Evolutionary conservation across 495 filamentous ascomycete genomes (phyloP), one percentile per base, ranked within the genome.

Genomic region (Xylona heveae): DNA sequence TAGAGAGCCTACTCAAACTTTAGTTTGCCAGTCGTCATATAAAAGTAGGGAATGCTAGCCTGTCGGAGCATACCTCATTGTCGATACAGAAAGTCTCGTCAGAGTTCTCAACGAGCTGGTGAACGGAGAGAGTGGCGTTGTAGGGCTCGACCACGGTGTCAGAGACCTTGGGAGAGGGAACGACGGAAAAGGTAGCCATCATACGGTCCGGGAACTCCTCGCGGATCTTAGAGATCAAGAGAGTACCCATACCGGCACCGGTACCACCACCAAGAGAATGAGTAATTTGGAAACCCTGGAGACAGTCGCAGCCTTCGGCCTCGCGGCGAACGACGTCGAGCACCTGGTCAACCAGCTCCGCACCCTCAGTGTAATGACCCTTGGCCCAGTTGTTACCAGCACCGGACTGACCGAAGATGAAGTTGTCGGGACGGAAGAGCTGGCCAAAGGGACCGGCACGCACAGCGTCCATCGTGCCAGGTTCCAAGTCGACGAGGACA

Each of bases 21-120:
- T 53, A 48, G 35, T 38, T 3, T 28, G 31, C 22, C 38, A 6
- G 26, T 28, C 24, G 6, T 30, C 5, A 14, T 12, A 14, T 24
- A n/a, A 1, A 5, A 15, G 6, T 20, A 41, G 2, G 13, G 13
- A 19, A 28, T 18, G 19, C 8, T 24, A 14, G 19, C n/a, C 3
- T 19, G 3, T 16, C 5, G n/a, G 9, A 14, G 39, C 62, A 40
- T 51, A 73, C 69, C 76, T 99, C 90, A 68, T 99, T 99, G 55
- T 99, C 88, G 56, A 99, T 99, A 69, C 88, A 99, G 78, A 99
- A 99, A 55, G 88, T 99, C 79, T 95, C 88, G 53, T 99, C 88
- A 31, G 90, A 95, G 74, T 99, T 93, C 74, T 99, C 88, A 53
- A 99, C 90, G 42, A 99, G 72, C 69, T 99, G 88, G 65, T 99